Base-by-base conservation (phyloP, 139 green algal genomes). In the Micractinium sp. region DNA sequence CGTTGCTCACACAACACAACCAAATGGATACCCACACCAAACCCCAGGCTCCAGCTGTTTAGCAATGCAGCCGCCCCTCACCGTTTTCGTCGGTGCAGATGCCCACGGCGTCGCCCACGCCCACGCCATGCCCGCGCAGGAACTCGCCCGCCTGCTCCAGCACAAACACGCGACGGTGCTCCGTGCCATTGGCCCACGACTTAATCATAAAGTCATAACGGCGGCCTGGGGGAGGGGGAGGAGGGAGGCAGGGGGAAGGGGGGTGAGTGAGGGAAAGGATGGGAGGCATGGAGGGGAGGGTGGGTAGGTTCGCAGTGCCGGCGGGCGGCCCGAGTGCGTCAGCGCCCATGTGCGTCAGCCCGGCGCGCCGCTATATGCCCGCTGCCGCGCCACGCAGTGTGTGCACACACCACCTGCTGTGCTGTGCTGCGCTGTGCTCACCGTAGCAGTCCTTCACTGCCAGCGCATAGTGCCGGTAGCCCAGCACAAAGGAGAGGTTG, bases 101-200 rank as follows among this genome's bases (percentile, higher is more conserved):
- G 74, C 94, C 95, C 19, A 97, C 79, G 18, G 92, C 90, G 82
- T 97, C 94, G 22, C 95, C 95, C 35, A 92, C 88, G 0, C 82
- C 87, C 23, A 97, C 80, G 84, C 85, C 53, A 35, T 94, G 87
- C 31, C 81, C 41, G 82, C 89, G 92, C 76, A 94, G n/a, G 73
- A 92, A 90, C 35, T 94, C 90, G 5, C 67, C 89, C 3, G 93
- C 93, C 63, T 94, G 90, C 89, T 97, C 95, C 91, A 97, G 86
- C 81, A 97, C 95, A 67, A 96, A 97, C 81, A 97, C 95, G 0
- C 94, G 94, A 60, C 95, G 94, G 81, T 94, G 91, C 90, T 96
- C 95, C 38, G 83, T 86, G 63, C 95, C 95, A 79, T 97, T 97
- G 63, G 95, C 92, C 95, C 95, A 97, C 15, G 93, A 95, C 69